Evolutionary conservation across 1,139 yeast genomes (phyloP).

Genomic region (Maudiozyma humilis): DNA sequence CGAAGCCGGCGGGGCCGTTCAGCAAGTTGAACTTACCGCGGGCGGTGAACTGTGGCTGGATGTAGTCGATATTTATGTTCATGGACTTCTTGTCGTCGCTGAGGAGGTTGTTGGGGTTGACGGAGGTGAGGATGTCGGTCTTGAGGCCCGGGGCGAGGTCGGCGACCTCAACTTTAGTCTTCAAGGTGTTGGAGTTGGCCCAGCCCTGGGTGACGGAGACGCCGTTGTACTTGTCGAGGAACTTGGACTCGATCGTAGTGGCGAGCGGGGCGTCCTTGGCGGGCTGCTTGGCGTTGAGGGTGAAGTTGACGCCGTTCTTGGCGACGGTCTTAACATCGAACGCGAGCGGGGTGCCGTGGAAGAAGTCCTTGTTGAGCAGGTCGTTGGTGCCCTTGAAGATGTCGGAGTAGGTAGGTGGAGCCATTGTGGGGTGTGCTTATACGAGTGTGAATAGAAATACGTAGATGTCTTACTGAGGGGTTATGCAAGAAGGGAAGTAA

Average conservation of each 20-base stretch:
- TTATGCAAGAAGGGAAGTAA: too few species aligned
- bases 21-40: constrained; percentile 91
- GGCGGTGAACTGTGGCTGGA: constrained; percentile 88
- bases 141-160: constrained; percentile 94
- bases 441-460: not conserved
- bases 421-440: constrained; percentile 4
- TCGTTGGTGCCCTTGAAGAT: constrained; percentile 86
- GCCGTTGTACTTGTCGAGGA: constrained; percentile 88
- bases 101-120: constrained; percentile 46
- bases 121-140: constrained; percentile 84
- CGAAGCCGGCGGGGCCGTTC: constrained; percentile 82
- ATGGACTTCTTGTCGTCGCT: constrained; percentile 66
- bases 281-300: constrained; percentile 87
- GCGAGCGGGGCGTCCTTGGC: constrained; percentile 71
- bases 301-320: constrained; percentile 93
- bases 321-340: constrained; percentile 89
- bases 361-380: constrained; percentile 85
- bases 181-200: constrained; percentile 88
- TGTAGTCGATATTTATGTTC: constrained; percentile 83
- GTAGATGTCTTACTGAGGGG: too few species aligned
- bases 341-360: constrained; percentile 81
- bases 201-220: constrained; percentile 94
- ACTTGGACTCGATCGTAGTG: constrained; percentile 87
- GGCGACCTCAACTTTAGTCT: constrained; percentile 87
- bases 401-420: constrained; percentile 58